Evolutionary conservation across 2,329 filamentous ascomycete genomes (phyloP).

Genomic region (Pestalotiopsis sp.): DNA sequence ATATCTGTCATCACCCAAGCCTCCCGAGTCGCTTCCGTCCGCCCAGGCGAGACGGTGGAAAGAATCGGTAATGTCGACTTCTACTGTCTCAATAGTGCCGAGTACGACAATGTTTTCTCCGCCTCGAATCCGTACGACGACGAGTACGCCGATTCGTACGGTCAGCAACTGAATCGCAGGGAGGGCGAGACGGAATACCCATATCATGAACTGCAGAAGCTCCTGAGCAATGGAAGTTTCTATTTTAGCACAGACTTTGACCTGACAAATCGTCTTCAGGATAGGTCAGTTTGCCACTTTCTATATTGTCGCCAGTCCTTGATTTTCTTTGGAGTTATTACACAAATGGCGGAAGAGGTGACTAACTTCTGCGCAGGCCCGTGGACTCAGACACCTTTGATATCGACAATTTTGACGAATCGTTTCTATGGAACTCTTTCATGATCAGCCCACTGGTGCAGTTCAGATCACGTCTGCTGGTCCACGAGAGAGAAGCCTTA

Average conservation of each 20-base stretch:
- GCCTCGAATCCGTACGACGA: slow-evolving; percentile 54
- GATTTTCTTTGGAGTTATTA: not conserved
- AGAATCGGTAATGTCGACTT: slow-evolving; percentile 88
- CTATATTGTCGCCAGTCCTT: not conserved
- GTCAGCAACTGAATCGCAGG: slow-evolving; percentile 60
- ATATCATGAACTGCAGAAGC: slow-evolving; percentile 86
- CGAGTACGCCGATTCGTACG: slow-evolving; percentile 53
- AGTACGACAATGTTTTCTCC: slow-evolving; percentile 76
- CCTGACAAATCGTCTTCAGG: slow-evolving; percentile 88
- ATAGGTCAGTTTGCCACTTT: slow-evolving; percentile 57
- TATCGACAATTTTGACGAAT: slow-evolving; percentile 89
- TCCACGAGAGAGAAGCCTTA: slow-evolving; percentile 75
- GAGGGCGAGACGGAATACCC: slow-evolving; percentile 82
- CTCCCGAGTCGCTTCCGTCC: slow-evolving; percentile 75
- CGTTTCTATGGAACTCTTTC: slow-evolving; percentile 96
- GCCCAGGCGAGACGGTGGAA: slow-evolving; percentile 87
- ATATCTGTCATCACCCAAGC: slow-evolving; percentile 85
- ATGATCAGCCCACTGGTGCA: slow-evolving; percentile 94
- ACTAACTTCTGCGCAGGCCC: slow-evolving; percentile 51
- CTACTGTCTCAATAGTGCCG: slow-evolving; percentile 84
- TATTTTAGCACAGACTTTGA: slow-evolving; percentile 99
- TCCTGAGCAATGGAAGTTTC: slow-evolving; percentile 90
- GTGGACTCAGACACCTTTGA: slow-evolving; percentile 80
- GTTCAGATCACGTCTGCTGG: slow-evolving; percentile 81
- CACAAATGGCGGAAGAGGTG: not conserved